These are phyloP conservation scores for Kluyveromyces starmeri DNA, from an alignment of 805 yeast genomes.

Conservation along the genomic window DNA sequence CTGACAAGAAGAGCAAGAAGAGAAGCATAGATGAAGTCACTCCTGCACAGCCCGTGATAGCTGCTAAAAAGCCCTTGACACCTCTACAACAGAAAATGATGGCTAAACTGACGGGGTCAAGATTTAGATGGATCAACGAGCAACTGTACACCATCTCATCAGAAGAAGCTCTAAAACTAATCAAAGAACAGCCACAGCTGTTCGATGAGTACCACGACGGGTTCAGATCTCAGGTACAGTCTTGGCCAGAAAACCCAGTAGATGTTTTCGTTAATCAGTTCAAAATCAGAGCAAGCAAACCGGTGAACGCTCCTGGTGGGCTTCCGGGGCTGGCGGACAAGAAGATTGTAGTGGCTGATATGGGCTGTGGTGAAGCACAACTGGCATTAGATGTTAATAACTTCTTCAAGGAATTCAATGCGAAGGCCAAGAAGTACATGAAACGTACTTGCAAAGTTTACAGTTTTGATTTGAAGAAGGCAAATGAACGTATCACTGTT, in stretches of 20 bases:
- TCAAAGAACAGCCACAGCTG: conserved; percentile 73
- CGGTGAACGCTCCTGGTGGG: conserved; percentile 95
- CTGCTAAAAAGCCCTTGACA: conserved; percentile 44
- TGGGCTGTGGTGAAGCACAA: conserved; percentile 99
- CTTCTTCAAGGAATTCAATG: conserved; percentile 33
- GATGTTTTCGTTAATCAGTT: conserved; percentile 74
- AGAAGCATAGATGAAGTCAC: conserved; percentile 7
- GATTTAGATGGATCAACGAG: conserved; percentile 98
- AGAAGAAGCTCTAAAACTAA: conserved; percentile 60
- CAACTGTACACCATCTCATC: conserved; percentile 87
- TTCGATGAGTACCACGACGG: conserved; percentile 96
- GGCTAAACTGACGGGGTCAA: conserved; percentile 86
- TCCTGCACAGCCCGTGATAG: conserved; percentile 12
- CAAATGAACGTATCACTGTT: conserved; percentile 87
- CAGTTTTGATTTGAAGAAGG: conserved; percentile 84
- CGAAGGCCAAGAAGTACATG: conserved; percentile 28
- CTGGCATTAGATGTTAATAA: conserved; percentile 58
- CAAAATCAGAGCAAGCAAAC: conserved; percentile 46
- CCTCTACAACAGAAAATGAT: conserved; percentile 93
- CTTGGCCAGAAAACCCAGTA: conserved; percentile 99
- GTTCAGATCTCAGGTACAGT: conserved; percentile 85
- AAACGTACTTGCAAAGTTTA: conserved; percentile 56
- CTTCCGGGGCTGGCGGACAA: conserved; percentile 58
- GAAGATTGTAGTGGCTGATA: conserved; percentile 80
- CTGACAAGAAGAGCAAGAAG: conserved; percentile 7